Base-by-base conservation (phyloP, 2,329 filamentous ascomycete genomes). In the Fusarium xyrophilum region DNA sequence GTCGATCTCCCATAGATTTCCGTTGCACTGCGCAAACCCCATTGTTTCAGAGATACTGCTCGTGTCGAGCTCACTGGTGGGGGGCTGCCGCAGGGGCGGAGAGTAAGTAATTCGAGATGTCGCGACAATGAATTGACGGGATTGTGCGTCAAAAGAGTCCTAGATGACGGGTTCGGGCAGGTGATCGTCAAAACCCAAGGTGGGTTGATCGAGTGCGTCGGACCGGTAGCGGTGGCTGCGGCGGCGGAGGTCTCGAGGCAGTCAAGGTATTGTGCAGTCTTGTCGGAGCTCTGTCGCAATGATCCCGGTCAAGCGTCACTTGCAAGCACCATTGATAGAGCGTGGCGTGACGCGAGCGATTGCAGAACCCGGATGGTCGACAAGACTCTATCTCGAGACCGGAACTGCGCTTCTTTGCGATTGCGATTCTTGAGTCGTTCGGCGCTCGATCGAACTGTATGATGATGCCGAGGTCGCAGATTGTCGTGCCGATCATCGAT, bases 1-100 rank as follows among this genome's bases (percentile, higher is more conserved):
- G 78, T 91, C 88, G 66, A 86, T 79, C 67, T 80, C 82, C 88
- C 88, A 91, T 76, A 88, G 79, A 53, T 86, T 85, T 85, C 82
- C 85, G 52, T 80, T 77, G 76, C 86, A 88, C 64, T 82, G 82
- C 75, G 83, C 85, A 77, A 86, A 84, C 72, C 81, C 79, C 81
- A 83, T 82, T 68, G 69, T 78, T 74, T 63, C 64, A 39, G 61
- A 54, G 51, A 46, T 60, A 50, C 52, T 48, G 46, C 48, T 44
- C 50, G 33, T 39, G 65, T 67, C 43, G 56, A 69, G 55, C 69
- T 67, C 69, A 69, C 60, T 53, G 60, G 65, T 43, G 50, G 65
- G 48, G 40, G 54, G 54, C 44, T 47, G 60, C 53, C 61, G 36
- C 59, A 27, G 36, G 39, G 44, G 71, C 63, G 56, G 50, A 57